Conservation (phyloP, 2,329 filamentous ascomycete genomes). For the Fusarium redolens region DNA sequence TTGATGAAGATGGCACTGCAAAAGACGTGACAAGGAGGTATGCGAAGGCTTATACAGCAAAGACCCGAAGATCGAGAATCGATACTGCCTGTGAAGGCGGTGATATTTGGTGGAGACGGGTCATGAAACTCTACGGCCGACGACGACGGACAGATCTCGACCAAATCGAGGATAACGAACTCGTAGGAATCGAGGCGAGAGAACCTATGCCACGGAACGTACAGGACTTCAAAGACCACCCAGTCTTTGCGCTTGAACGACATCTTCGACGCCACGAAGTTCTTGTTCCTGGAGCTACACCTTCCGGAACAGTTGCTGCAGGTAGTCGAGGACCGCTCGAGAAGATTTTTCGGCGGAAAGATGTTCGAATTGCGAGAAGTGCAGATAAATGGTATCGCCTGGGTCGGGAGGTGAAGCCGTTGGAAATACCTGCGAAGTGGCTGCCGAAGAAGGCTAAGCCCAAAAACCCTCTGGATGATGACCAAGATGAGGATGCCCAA, state of each 20-base stretch:
- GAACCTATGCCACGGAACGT: constrained; percentile 91
- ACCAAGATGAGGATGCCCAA: constrained; percentile 45
- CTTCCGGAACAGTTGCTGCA: constrained; percentile 81
- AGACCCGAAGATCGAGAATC: constrained; percentile 84
- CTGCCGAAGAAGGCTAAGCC: constrained; percentile 62
- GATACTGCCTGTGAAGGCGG: constrained; percentile 67
- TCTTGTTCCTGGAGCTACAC: constrained; percentile 74
- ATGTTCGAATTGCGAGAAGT: constrained; percentile 82
- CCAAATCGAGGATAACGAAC: constrained; percentile 83
- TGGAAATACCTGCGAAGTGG: constrained; percentile 86
- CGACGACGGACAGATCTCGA: constrained; percentile 71
- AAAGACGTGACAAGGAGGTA: constrained; percentile 91
- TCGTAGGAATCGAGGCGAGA: constrained; percentile 75
- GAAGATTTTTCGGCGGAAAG: constrained; percentile 81
- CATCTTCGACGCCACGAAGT: constrained; percentile 88
- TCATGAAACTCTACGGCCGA: constrained; percentile 61
- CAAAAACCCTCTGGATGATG: constrained; percentile 42
- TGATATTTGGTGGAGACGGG: constrained; percentile 64
- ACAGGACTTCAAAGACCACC: constrained; percentile 88
- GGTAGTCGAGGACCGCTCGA: constrained; percentile 74
- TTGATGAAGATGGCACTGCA: constrained; percentile 81
- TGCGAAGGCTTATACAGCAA: constrained; percentile 87
- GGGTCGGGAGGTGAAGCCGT: constrained; percentile 80
- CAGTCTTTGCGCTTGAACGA: constrained; percentile 83
- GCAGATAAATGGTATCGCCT: constrained; percentile 92